Conservation (phyloP, 495 filamentous ascomycete species). For the Bathelium albidoporum region DNA sequence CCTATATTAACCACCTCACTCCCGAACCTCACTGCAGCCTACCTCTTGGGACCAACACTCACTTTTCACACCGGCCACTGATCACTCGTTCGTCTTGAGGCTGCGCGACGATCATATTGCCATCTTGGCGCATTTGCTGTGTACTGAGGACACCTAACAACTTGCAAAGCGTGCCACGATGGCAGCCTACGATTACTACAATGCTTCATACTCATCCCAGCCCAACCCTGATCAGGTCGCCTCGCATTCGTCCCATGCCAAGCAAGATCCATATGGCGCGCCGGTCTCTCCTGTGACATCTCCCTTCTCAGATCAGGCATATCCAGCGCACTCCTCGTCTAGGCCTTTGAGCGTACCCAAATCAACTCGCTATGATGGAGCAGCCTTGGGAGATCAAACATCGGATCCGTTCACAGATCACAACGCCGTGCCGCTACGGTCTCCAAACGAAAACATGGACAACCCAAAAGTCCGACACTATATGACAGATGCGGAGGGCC, state of each 20-base stretch:
- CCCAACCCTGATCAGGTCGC: slow-evolving; percentile 18
- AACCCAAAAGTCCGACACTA: slow-evolving; percentile 20
- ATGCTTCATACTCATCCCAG: not conserved
- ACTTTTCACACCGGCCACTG: not conserved
- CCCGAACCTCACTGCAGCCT: not conserved
- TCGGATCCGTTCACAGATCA: slow-evolving; percentile 47
- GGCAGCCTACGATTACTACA: slow-evolving; percentile 13
- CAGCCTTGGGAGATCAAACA: slow-evolving; percentile 28
- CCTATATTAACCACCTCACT: not conserved
- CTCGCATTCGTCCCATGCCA: slow-evolving; percentile 9
- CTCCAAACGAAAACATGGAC: slow-evolving; percentile 24
- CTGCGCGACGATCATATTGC: not conserved
- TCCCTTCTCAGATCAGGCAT: slow-evolving; percentile 32
- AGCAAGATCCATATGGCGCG: slow-evolving; percentile 34
- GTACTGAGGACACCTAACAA: not conserved
- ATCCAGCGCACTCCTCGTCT: slow-evolving; percentile 48
- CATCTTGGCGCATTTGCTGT: not conserved
- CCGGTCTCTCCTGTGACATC: slow-evolving; percentile 9
- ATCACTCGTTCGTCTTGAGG: not conserved
- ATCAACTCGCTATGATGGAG: slow-evolving; percentile 45
- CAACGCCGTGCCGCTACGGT: slow-evolving; percentile 52
- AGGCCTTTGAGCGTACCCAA: slow-evolving; percentile 38
- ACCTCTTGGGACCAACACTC: slow-evolving; percentile 1
- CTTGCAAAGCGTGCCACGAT: not conserved
- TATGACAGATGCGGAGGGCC: slow-evolving; percentile 22